Conservation (phyloP, 75 land plant species). For the Picea sitchensis region DNA sequence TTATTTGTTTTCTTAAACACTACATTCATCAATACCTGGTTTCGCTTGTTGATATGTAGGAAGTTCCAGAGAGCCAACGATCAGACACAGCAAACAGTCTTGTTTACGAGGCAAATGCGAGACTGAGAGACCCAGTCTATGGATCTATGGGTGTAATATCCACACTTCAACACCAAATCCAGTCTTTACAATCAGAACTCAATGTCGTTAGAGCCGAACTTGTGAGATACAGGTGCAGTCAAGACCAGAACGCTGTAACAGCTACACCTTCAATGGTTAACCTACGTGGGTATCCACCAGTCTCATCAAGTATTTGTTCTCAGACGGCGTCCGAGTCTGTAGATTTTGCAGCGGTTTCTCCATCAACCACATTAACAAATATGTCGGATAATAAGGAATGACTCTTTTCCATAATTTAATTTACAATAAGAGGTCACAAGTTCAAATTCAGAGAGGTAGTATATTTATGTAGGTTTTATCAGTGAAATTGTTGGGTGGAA, state of each 20-base stretch:
- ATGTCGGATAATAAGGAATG: constrained; percentile 8
- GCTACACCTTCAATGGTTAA: neutral
- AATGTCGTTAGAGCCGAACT: constrained; percentile 16
- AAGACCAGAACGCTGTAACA: neutral
- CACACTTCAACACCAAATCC: constrained; percentile 24
- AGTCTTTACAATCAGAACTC: constrained; percentile 21
- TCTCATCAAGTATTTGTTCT: constrained; percentile 8
- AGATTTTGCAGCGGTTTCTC: neutral
- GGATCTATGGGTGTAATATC: constrained; percentile 28
- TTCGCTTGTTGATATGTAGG: constrained; percentile 10
- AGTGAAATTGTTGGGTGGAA: too few relatives aligned
- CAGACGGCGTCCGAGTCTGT: neutral
- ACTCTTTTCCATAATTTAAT: neutral
- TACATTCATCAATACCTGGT: too few relatives aligned
- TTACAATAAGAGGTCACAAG: neutral
- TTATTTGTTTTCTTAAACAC: too few relatives aligned
- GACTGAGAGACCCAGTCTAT: constrained; percentile 28
- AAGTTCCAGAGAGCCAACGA: constrained; percentile 27
- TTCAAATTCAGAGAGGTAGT: too few relatives aligned
- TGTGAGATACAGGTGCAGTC: constrained; percentile 15
- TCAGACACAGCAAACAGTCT: constrained; percentile 31
- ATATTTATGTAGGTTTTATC: too few relatives aligned
- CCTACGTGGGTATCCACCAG: neutral
- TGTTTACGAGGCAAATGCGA: constrained; percentile 29
- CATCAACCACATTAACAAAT: constrained; percentile 1